Percentiles rank a stretch among this genome's conserved stretches.
Conservation (phyloP, 73 alveolate genomes). For the Paraurostyla sp. region DNA sequence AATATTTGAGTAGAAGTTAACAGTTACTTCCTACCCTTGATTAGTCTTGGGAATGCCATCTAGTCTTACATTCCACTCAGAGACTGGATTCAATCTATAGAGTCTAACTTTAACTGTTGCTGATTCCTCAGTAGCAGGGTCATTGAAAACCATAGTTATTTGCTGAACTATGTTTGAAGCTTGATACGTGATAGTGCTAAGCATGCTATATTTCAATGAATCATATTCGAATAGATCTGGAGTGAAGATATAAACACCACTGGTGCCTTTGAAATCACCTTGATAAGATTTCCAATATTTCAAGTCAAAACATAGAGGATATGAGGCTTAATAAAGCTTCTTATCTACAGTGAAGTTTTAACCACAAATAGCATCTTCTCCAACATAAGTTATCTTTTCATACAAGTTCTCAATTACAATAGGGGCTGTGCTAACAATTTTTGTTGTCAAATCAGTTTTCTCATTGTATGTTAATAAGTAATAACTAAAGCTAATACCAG, state of each 20-base stretch:
- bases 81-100: background rate
- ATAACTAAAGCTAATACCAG: background rate
- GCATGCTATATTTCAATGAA: background rate
- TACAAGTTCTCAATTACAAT: background rate
- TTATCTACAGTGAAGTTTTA: background rate
- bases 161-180: background rate
- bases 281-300: slow-evolving; percentile 37
- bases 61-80: slow-evolving; percentile 12
- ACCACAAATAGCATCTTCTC: background rate
- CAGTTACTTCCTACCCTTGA: slow-evolving; percentile 51
- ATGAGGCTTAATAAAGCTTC: background rate
- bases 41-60: slow-evolving; percentile 2
- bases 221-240: background rate
- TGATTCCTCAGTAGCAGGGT: background rate
- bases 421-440: background rate
- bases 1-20: background rate
- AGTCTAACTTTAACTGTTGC: slow-evolving; percentile 15
- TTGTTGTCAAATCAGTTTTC: background rate
- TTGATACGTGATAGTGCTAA: background rate
- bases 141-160: slow-evolving; percentile 5
- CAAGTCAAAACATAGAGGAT: background rate
- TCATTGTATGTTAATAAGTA: background rate
- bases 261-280: background rate
- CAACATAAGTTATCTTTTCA: background rate
- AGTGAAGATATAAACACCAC: slow-evolving; percentile 41